These are phyloP conservation scores for Phytophthora nicotianae DNA, from an alignment of 352 stramenopile genomes.

Conservation along the genomic window DNA sequence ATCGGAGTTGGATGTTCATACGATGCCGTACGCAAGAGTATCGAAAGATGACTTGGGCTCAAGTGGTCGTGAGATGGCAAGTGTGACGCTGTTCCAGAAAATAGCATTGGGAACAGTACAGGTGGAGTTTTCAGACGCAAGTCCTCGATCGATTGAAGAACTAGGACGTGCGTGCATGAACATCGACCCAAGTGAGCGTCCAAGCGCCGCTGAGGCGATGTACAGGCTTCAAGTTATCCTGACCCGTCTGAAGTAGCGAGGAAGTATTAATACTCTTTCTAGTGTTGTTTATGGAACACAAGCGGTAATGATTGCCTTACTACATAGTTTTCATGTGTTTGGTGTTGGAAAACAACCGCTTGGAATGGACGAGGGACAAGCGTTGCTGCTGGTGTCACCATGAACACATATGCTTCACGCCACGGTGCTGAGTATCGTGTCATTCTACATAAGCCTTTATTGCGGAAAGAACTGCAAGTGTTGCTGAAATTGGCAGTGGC, in stretches of 20 bases:
- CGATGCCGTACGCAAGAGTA: slow-evolving; percentile 10
- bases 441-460: neutral
- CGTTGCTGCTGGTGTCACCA: neutral
- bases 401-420: neutral
- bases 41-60: slow-evolving; percentile 1
- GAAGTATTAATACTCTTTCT: too few species aligned
- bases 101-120: slow-evolving; percentile 17
- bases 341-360: too few species aligned
- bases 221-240: slow-evolving; percentile 28
- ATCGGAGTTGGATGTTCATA: slow-evolving; percentile 36
- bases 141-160: slow-evolving; percentile 11
- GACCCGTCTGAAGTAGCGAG: neutral
- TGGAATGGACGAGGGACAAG: too few species aligned
- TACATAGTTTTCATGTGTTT: too few species aligned
- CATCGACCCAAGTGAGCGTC: slow-evolving; percentile 25
- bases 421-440: neutral
- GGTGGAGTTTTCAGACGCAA: slow-evolving; percentile 28
- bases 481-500: neutral
- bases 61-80: slow-evolving; percentile 8
- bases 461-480: neutral
- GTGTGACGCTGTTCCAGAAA: slow-evolving; percentile 14
- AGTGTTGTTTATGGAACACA: too few species aligned
- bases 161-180: slow-evolving; percentile 24
- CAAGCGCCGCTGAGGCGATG: slow-evolving; percentile 31
- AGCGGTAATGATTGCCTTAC: too few species aligned